Percentiles rank a stretch among this genome's conserved stretches.
Evolutionary conservation across 306 rosid genomes (phyloP).

Genomic region (Arachis stenosperma): DNA sequence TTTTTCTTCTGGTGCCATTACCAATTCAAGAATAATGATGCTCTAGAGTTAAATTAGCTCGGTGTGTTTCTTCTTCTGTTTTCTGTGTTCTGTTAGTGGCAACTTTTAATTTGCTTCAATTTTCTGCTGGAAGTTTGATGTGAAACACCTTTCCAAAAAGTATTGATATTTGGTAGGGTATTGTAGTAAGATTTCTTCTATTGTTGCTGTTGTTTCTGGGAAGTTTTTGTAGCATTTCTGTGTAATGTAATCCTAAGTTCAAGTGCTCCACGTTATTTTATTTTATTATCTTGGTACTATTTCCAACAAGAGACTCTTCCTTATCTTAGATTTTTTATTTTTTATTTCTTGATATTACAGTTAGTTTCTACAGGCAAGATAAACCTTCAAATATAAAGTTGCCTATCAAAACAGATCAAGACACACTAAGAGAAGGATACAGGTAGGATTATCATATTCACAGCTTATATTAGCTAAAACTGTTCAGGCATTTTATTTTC

Average conservation of each 20-base stretch:
- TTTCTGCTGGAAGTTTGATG: conserved; percentile 9
- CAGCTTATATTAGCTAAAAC: conserved; percentile 1
- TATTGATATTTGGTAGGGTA: neutral
- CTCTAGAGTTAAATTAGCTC: neutral
- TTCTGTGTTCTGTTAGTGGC: neutral
- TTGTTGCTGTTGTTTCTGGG: neutral
- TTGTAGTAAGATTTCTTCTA: neutral
- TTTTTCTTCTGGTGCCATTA: conserved; percentile 2
- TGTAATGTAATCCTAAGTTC: conserved; percentile 10
- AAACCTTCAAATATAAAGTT: conserved; percentile 51
- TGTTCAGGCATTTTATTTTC: neutral
- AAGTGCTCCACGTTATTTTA: conserved; percentile 15
- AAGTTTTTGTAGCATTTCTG: conserved; percentile 5
- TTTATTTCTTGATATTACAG: conserved; percentile 50
- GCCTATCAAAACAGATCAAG: conserved; percentile 91
- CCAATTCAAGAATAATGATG: conserved; percentile 16
- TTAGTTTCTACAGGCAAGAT: conserved; percentile 71
- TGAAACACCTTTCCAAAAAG: neutral
- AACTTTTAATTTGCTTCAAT: neutral
- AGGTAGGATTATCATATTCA: conserved; percentile 49
- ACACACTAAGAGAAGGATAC: conserved; percentile 88
- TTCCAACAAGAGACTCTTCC: no score
- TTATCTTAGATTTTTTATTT: no score
- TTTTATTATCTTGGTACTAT: neutral
- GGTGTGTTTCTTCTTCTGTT: conserved; percentile 13